Evolutionary conservation across 352 stramenopile species (phyloP).

Genomic region (Pythium phragmiticola): DNA sequence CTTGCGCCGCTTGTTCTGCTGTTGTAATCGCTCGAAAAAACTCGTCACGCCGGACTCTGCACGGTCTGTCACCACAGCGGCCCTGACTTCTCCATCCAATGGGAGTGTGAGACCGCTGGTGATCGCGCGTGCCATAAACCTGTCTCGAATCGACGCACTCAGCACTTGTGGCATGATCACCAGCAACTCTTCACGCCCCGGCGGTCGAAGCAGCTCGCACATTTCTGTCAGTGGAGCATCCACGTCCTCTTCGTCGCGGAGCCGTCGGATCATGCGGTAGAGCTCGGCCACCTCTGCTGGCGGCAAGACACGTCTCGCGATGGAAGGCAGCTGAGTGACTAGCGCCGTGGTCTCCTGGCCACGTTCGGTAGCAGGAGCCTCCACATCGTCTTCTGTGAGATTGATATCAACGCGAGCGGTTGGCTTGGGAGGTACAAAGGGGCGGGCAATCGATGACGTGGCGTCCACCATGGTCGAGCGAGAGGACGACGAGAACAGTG

Average conservation of each 20-base stretch:
- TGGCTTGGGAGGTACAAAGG: constrained; percentile 43
- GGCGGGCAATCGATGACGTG: constrained; percentile 66
- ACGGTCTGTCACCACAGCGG: background rate
- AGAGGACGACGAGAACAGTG: constrained; percentile 45
- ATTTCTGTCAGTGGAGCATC: constrained; percentile 44
- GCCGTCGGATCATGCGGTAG: constrained; percentile 58
- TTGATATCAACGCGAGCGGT: background rate
- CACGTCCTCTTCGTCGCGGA: constrained; percentile 43
- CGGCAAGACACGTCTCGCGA: constrained; percentile 56
- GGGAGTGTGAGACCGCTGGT: constrained; percentile 36
- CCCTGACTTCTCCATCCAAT: background rate
- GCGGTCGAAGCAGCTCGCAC: constrained; percentile 46
- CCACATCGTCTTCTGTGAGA: background rate
- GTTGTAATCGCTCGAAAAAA: constrained; percentile 71
- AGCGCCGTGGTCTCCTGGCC: background rate
- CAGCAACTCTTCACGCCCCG: constrained; percentile 49
- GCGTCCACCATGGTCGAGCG: constrained; percentile 59
- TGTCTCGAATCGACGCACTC: constrained; percentile 36
- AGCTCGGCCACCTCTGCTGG: constrained; percentile 46
- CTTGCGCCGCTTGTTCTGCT: constrained; percentile 54
- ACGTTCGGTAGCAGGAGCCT: background rate
- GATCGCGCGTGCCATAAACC: constrained; percentile 46
- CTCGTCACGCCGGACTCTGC: constrained; percentile 20
- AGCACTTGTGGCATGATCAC: constrained; percentile 69
- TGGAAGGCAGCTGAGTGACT: constrained; percentile 43